These are phyloP conservation scores for Ceratobasidium sp. DNA, from an alignment of 1,284 basidiomycete species.

Conservation along the genomic window DNA sequence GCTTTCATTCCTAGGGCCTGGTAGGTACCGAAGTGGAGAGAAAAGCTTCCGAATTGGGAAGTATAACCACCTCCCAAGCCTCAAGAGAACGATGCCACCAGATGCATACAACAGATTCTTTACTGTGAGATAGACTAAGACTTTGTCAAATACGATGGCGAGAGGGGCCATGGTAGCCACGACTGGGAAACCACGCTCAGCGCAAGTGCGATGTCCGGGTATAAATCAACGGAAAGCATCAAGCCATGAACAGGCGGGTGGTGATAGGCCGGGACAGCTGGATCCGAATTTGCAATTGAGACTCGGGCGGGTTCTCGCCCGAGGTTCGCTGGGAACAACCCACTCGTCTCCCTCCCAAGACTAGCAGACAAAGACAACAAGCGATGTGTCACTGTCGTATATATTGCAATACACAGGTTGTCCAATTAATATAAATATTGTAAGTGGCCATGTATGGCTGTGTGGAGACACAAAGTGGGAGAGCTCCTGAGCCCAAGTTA, in stretches of 20 bases:
- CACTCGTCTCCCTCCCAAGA: too few species aligned
- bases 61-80: not conserved
- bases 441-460: too few species aligned
- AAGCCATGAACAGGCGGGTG: not conserved
- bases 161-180: not conserved
- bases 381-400: too few species aligned
- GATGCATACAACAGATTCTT: constrained; percentile 17
- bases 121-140: constrained; percentile 15
- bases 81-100: constrained; percentile 47
- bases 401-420: too few species aligned
- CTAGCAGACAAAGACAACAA: too few species aligned
- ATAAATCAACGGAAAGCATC: not conserved
- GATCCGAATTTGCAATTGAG: too few species aligned
- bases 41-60: constrained; percentile 48
- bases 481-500: not conserved
- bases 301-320: too few species aligned
- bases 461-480: too few species aligned
- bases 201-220: not conserved
- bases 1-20: constrained; percentile 63
- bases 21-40: constrained; percentile 62
- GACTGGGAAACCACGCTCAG: not conserved
- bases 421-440: too few species aligned
- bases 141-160: constrained; percentile 23
- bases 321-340: too few species aligned
- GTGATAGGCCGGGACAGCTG: not conserved